Conservation (phyloP, 805 yeast genomes). For the Dipodascus geniculatus region DNA sequence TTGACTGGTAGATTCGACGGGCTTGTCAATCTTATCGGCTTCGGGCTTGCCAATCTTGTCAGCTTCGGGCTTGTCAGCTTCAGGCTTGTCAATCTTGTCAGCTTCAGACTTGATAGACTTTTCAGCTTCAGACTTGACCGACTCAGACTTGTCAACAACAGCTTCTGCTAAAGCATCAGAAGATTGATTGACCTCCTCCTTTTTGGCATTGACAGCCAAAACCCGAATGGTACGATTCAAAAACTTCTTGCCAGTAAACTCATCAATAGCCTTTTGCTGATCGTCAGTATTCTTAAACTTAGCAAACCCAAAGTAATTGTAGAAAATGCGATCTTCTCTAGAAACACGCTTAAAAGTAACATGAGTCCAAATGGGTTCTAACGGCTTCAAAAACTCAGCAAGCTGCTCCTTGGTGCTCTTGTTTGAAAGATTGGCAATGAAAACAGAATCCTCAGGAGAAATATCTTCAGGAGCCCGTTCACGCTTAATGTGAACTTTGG, state of each 20-base stretch:
- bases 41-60: too few species aligned
- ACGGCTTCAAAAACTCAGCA: background rate
- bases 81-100: too few species aligned
- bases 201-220: background rate
- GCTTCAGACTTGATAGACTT: too few species aligned
- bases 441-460: background rate
- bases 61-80: too few species aligned
- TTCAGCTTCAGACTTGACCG: background rate
- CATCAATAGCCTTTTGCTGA: slow-evolving; percentile 1
- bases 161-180: too few species aligned
- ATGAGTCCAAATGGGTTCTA: background rate
- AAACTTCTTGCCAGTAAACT: background rate
- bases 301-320: background rate
- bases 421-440: background rate
- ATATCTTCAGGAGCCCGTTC: slow-evolving; percentile 1
- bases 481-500: background rate
- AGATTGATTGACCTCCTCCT: background rate
- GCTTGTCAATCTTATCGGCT: too few species aligned
- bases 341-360: background rate
- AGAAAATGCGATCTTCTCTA: background rate
- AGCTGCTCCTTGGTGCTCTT: background rate
- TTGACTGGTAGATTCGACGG: too few species aligned
- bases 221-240: background rate
- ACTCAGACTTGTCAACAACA: too few species aligned
- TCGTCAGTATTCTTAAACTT: background rate